A percentile compares a stretch with the other conserved stretches of the same genome.
Evolutionary conservation across 352 stramenopile species (phyloP).

Genomic region (Globisporangium abappressorium): DNA sequence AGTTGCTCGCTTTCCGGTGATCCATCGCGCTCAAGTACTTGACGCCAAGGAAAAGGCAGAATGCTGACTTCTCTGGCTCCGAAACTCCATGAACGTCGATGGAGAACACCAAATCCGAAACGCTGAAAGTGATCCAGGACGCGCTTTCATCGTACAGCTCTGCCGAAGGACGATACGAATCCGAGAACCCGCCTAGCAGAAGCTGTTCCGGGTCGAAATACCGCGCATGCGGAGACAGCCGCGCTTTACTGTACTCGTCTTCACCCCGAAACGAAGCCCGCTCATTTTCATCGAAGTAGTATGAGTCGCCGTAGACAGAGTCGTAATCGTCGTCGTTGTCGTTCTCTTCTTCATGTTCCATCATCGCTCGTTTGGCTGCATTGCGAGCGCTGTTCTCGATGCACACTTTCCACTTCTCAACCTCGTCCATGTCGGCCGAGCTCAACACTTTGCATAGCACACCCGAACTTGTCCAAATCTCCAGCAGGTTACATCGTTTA

Average conservation of each 20-base stretch:
- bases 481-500: constrained; percentile 40
- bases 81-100: constrained; percentile 69
- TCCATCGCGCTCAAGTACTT: constrained; percentile 63
- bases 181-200: constrained; percentile 67
- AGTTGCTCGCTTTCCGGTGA: constrained; percentile 67
- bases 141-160: constrained; percentile 51
- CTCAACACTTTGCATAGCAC: constrained; percentile 61
- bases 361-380: constrained; percentile 25
- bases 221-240: constrained; percentile 20
- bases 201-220: constrained; percentile 44
- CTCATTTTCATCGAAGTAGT: constrained; percentile 19
- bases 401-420: constrained; percentile 71
- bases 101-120: constrained; percentile 52
- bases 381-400: constrained; percentile 58
- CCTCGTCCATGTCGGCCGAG: constrained; percentile 46
- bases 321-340: constrained; percentile 36
- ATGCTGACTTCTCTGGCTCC: constrained; percentile 56
- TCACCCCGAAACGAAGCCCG: neutral
- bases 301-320: constrained; percentile 25
- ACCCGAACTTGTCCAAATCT: constrained; percentile 52
- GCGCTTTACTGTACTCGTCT: constrained; percentile 14
- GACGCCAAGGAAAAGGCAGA: constrained; percentile 55
- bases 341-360: constrained; percentile 17
- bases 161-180: constrained; percentile 49
- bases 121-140: constrained; percentile 74